Percentiles rank a stretch among this genome's conserved stretches.
Evolutionary conservation across 2,329 filamentous ascomycete genomes (phyloP).

Genomic region (Dothistroma septosporum): DNA sequence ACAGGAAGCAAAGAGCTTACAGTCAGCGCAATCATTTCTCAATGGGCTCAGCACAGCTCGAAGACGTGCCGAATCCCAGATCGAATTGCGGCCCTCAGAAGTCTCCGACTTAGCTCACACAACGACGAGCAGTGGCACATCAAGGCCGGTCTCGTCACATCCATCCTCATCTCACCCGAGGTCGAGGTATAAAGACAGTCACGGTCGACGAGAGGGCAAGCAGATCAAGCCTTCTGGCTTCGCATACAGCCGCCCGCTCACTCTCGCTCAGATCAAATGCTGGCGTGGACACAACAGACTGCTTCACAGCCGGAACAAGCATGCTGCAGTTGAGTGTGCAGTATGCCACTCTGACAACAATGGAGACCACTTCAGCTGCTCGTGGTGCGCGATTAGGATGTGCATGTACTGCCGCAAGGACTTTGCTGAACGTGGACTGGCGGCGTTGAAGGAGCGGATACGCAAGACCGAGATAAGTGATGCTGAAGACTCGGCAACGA

Average conservation of each 20-base stretch:
- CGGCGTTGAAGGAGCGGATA: slow-evolving; percentile 21
- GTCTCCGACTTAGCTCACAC: slow-evolving; percentile 13
- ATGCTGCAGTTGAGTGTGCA: slow-evolving; percentile 34
- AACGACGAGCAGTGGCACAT: slow-evolving; percentile 5
- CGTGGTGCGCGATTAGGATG: slow-evolving; percentile 30
- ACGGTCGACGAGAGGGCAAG: slow-evolving; percentile 27
- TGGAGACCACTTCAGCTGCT: slow-evolving; percentile 30
- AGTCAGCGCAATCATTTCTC: slow-evolving; percentile 33
- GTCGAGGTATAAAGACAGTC: slow-evolving; percentile 16
- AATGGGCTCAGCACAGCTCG: slow-evolving; percentile 33
- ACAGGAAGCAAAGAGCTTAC: slow-evolving; percentile 33
- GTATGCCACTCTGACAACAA: slow-evolving; percentile 34
- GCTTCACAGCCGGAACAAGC: slow-evolving; percentile 29
- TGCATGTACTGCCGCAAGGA: slow-evolving; percentile 26
- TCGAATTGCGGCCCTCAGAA: slow-evolving; percentile 16
- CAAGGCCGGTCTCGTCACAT: slow-evolving; percentile 17
- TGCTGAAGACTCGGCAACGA: slow-evolving; percentile 8
- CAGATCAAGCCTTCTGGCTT: slow-evolving; percentile 33
- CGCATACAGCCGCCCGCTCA: slow-evolving; percentile 30
- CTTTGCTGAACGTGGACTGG: slow-evolving; percentile 22
- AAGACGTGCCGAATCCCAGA: slow-evolving; percentile 29
- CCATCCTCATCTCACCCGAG: slow-evolving; percentile 16
- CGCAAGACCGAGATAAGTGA: slow-evolving; percentile 8
- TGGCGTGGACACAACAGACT: slow-evolving; percentile 28
- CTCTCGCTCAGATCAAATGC: slow-evolving; percentile 30